Evolutionary conservation across 176 grass and related monocot species (phyloP).

Genomic region (Zizania latifolia): DNA sequence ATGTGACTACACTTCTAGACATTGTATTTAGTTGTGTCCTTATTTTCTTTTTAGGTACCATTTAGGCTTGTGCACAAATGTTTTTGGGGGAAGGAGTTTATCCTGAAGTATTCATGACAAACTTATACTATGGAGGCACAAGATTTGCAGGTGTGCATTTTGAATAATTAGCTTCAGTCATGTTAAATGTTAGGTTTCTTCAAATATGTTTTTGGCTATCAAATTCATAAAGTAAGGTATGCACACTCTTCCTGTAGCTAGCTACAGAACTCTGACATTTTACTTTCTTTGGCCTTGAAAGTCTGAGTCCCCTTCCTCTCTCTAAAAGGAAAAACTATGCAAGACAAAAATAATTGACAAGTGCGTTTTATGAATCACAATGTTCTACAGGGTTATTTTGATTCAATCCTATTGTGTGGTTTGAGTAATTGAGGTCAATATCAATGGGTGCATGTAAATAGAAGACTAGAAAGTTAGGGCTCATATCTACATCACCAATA

Average conservation of each 20-base stretch:
- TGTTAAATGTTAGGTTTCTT: no score
- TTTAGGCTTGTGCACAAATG: slow-evolving; percentile 65
- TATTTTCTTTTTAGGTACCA: no score
- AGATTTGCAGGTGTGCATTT: no score
- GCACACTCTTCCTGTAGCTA: neutral
- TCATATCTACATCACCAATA: neutral
- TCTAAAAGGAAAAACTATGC: neutral
- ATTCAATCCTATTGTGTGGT: slow-evolving; percentile 3
- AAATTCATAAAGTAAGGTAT: neutral
- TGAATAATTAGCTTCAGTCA: no score
- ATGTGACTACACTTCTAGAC: no score
- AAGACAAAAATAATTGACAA: neutral
- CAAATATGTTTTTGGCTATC: no score
- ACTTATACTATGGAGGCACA: no score
- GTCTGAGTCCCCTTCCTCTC: neutral
- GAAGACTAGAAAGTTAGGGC: neutral
- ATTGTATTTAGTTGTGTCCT: no score
- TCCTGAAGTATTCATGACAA: slow-evolving; percentile 78
- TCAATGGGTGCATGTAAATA: no score
- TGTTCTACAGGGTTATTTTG: neutral
- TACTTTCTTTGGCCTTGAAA: slow-evolving; percentile 7
- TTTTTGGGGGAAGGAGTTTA: slow-evolving; percentile 89
- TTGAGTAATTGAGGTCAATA: neutral
- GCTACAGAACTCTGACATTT: neutral
- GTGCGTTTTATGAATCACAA: no score